Evolutionary conservation across 2,329 filamentous ascomycete genomes (phyloP).

Genomic region (Simplicillium aogashimaense): DNA sequence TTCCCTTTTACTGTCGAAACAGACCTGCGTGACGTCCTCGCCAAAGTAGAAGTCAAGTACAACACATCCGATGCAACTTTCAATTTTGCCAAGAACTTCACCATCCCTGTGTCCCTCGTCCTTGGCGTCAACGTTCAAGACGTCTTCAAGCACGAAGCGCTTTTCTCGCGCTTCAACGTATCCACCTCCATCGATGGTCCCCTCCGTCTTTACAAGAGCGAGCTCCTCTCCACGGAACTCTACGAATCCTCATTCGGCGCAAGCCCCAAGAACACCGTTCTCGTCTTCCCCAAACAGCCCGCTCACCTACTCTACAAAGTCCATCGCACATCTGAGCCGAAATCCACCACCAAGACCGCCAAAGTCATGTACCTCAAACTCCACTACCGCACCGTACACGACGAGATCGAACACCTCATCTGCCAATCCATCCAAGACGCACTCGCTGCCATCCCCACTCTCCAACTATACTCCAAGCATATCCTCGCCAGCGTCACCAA

Average conservation of each 20-base stretch:
- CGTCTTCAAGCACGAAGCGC: slow-evolving; percentile 71
- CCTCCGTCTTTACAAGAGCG: slow-evolving; percentile 60
- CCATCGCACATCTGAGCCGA: slow-evolving; percentile 35
- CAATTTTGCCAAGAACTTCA: slow-evolving; percentile 37
- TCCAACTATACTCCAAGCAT: slow-evolving; percentile 37
- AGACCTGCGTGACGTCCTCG: slow-evolving; percentile 57
- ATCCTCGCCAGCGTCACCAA: slow-evolving; percentile 32
- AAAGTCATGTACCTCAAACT: slow-evolving; percentile 58
- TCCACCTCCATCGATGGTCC: slow-evolving; percentile 70
- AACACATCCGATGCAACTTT: slow-evolving; percentile 48
- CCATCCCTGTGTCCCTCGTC: slow-evolving; percentile 64
- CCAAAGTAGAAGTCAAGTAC: slow-evolving; percentile 70
- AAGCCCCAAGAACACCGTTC: slow-evolving; percentile 39
- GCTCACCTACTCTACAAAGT: slow-evolving; percentile 76
- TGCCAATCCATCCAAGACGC: slow-evolving; percentile 28
- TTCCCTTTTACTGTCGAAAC: slow-evolving; percentile 81
- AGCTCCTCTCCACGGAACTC: slow-evolving; percentile 58
- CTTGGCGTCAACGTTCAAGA: slow-evolving; percentile 96
- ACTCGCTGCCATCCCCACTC: slow-evolving; percentile 23
- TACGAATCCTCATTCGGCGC: slow-evolving; percentile 56
- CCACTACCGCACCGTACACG: slow-evolving; percentile 65
- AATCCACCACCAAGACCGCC: slow-evolving; percentile 21
- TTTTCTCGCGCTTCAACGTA: slow-evolving; percentile 88
- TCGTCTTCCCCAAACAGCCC: slow-evolving; percentile 73
- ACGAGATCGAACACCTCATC: slow-evolving; percentile 53